Base-by-base conservation (phyloP, 2,329 filamentous ascomycete species). In the Trichophyton verrucosum region DNA sequence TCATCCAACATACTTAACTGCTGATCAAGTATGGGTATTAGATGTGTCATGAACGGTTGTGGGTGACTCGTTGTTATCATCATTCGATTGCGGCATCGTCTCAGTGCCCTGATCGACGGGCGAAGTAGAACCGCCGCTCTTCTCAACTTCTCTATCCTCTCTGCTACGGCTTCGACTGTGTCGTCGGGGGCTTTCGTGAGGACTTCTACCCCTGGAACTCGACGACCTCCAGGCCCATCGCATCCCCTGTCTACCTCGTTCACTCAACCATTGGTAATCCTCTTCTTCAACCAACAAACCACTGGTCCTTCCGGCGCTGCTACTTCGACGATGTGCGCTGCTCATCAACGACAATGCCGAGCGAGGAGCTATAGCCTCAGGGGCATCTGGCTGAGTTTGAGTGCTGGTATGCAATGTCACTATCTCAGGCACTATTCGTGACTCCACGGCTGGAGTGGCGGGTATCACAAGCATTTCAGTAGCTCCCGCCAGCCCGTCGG, bases 201-300 rank as follows among this genome's bases (percentile, higher is more conserved):
- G n/a, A 22, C 44, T 47, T 24, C 44, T 47, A 47, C 20, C 44
- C 17, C 44, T 47, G 6, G 44, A 47, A 47, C 44, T 47, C 44
- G 60, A 58, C 2, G 63, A 61, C 22, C 63, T 53, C 63, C 64
- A 65, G 20, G 61, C 53, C 62, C 63, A 68, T 11, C 63, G 62
- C 57, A 66, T 67, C 13, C 66, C 67, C 44, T 67, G 60, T 33
- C 58, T 63, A 2, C 64, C 66, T 17, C 60, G 61, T 51, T 68
- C 61, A 40, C 66, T 66, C 46, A 69, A 49, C 67, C 67, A 68
- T 24, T 63, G 62, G 38, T 62, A 64, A 59, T 69, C 66, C 58
- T 68, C 67, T 59, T 69, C 66, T 61, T 69, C 67, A 15, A 69
- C 64, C 24, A 69, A 38, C 15, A 69, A 58, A 2, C 61, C 62